Conservation (phyloP, 768 basidiomycete species). For the Tylopilus subfusipes region DNA sequence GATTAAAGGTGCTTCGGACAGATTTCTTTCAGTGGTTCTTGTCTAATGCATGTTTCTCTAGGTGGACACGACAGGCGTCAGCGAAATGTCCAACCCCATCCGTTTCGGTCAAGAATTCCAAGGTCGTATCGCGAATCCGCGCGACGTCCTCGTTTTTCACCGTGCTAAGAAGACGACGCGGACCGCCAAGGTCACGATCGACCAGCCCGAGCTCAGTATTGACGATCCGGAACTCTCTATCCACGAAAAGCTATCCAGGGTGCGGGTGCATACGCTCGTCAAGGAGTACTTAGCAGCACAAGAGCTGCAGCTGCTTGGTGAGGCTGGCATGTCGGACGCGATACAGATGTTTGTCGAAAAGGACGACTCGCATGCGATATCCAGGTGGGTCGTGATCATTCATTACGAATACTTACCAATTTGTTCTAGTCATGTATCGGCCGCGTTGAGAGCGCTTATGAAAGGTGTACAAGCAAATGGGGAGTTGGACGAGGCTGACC, state of each 20-base stretch:
- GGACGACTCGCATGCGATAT: constrained; percentile 92
- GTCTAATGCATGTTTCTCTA: constrained; percentile 20
- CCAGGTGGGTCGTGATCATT: constrained; percentile 52
- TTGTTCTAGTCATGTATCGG: constrained; percentile 58
- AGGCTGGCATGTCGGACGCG: constrained; percentile 89
- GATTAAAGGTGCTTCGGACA: constrained; percentile 59
- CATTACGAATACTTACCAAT: background rate
- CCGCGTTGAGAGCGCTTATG: constrained; percentile 57
- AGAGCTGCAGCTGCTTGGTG: constrained; percentile 86
- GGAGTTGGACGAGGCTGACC: constrained; percentile 65
- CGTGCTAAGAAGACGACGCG: constrained; percentile 60
- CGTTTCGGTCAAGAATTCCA: constrained; percentile 96
- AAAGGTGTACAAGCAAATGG: constrained; percentile 64
- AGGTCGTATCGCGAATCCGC: constrained; percentile 88
- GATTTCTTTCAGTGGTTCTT: background rate
- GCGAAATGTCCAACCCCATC: constrained; percentile 91
- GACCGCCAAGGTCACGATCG: constrained; percentile 57
- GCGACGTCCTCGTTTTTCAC: constrained; percentile 89
- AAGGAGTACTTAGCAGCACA: constrained; percentile 90
- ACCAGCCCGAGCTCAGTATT: constrained; percentile 77
- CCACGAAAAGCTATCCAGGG: constrained; percentile 72
- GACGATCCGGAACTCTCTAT: constrained; percentile 67
- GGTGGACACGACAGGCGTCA: constrained; percentile 90
- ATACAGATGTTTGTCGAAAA: constrained; percentile 97
- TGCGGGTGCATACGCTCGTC: constrained; percentile 87